Evolutionary conservation across 148 eudicot species (phyloP), one percentile per base, ranked within the genome.

Genomic region (Nyssa sinensis): DNA sequence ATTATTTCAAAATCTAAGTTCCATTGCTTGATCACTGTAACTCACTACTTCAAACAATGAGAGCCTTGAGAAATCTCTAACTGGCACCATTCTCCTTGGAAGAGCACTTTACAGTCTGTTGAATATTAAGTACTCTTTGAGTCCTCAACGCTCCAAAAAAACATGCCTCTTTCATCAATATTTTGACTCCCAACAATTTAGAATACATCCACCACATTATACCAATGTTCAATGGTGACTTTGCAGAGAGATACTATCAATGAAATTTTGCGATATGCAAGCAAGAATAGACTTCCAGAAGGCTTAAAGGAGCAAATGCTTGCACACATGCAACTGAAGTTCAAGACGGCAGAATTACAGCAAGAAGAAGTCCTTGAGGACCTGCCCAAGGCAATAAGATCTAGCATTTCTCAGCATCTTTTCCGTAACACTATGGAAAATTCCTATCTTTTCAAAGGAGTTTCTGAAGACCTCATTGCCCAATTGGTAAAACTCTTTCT

Each of bases 311-410:
- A 82, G 77, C 90, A 87, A 78, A 84, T 87, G 87, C 79, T 87
- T 66, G 86, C 90, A 80, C 86, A 87, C 62, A 70, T 80, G 77
- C 82, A 84, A 63, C 86, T 87, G 31, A 87, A 82, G 65, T 87
- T 84, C 80, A 87, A 71, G 77, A 87, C 90, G 44, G 86, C 86
- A 35, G 90, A 82, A 74, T 75, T 87, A 58, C 86, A 87, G 73
- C 90, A 87, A 75, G 88, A 87, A 78, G 84, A 82, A 76, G 86
- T 84, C 37, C 81, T 84, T 58, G 75, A 82, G 73, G 86, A 78
- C 77, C 55, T 87, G n/a, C 90, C 90, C 3, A 87, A 87, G 78
- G 88, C 90, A 24, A 87, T 87, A 47, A 78, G 90, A 82, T 80
- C 90, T 35, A 78, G 90, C 70, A 84, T 87, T 27, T 75, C 87